phyloP scores from a whole-genome alignment of 495 filamentous ascomycete species.

The Talaromyces liani region DNA sequence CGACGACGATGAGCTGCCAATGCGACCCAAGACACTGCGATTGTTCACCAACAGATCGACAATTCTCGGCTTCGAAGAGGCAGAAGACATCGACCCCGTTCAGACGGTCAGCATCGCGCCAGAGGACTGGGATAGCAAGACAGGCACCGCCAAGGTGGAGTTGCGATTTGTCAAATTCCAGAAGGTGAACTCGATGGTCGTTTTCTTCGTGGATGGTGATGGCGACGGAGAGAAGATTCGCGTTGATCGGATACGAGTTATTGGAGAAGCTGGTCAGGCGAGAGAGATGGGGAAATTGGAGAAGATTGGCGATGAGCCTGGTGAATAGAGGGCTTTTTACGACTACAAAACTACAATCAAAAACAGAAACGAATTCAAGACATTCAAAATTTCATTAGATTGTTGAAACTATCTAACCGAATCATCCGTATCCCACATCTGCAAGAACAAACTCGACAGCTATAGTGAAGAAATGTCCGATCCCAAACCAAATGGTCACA shows the following conservation, averaged over 20 bases:
- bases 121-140: constrained; percentile 76
- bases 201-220: constrained; percentile 88
- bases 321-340: constrained; percentile 36
- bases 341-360: constrained; percentile 6
- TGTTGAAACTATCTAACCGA: neutral
- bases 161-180: constrained; percentile 97
- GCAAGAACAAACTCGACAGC: neutral
- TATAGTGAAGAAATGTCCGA: constrained; percentile 29
- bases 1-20: constrained; percentile 66
- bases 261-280: constrained; percentile 92
- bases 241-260: constrained; percentile 74
- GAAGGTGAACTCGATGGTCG: constrained; percentile 72
- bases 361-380: neutral
- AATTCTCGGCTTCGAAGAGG: constrained; percentile 92
- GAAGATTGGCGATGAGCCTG: constrained; percentile 79
- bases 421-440: neutral
- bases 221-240: constrained; percentile 79
- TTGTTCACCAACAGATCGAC: constrained; percentile 81
- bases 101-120: constrained; percentile 66
- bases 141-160: constrained; percentile 74
- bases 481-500: constrained; percentile 46
- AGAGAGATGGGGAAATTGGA: constrained; percentile 87
- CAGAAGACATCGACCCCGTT: constrained; percentile 71
- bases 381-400: neutral
- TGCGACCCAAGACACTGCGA: constrained; percentile 78